phyloP scores from a whole-genome alignment of 306 rosid genomes.

The Begonia loranthoides region DNA sequence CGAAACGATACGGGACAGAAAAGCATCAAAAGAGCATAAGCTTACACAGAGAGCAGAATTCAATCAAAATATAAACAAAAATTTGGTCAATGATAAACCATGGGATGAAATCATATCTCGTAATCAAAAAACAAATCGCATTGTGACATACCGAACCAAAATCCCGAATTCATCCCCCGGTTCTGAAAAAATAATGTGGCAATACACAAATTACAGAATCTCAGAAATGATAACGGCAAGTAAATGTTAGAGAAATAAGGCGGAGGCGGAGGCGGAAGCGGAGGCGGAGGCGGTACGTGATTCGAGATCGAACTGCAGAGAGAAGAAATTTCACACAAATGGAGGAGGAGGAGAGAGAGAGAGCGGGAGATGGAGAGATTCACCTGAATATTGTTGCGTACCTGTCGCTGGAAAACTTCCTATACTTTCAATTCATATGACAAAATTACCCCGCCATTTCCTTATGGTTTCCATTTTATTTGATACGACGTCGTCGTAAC shows the following conservation, averaged over 20 bases:
- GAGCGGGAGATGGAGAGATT: slow-evolving; percentile 1
- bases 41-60: no score
- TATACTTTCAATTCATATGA: slow-evolving; percentile 7
- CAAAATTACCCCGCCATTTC: slow-evolving; percentile 20
- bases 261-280: neutral
- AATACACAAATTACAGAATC: neutral
- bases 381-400: neutral
- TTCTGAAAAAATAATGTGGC: neutral
- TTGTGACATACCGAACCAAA: slow-evolving; percentile 15
- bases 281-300: neutral
- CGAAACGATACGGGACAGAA: no score
- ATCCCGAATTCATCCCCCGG: neutral
- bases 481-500: slow-evolving; percentile 5
- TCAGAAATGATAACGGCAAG: slow-evolving; percentile 1
- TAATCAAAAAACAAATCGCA: no score
- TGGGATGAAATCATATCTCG: no score
- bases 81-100: no score
- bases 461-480: slow-evolving; percentile 5
- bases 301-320: neutral
- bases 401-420: neutral
- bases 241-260: no score
- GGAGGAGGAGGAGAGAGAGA: slow-evolving; percentile 2
- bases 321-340: no score
- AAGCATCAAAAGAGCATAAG: no score
- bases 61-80: no score